A percentile compares a stretch with the other conserved stretches of the same genome.
These are phyloP conservation scores for Leavenworthia alabamica DNA, from an alignment of 345 rosid genomes.

Conservation along the genomic window DNA sequence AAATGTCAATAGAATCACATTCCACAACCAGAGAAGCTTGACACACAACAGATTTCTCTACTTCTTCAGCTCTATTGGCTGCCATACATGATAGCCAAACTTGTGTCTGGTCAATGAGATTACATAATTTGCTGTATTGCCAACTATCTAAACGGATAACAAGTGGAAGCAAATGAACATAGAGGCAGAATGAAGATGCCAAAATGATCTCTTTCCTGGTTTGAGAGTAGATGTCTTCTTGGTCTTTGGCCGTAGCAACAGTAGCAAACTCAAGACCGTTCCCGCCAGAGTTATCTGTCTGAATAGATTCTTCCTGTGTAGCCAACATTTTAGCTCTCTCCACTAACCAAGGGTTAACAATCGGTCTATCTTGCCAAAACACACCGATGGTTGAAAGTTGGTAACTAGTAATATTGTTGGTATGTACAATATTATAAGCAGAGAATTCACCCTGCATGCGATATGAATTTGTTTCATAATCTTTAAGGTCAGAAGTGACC, in stretches of 20 bases:
- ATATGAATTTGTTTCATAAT: conserved; percentile 27
- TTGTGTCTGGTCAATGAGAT: conserved; percentile 46
- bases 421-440: conserved; percentile 49
- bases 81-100: conserved; percentile 37
- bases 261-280: conserved; percentile 68
- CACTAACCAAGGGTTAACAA: conserved; percentile 58
- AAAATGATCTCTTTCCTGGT: conserved; percentile 53
- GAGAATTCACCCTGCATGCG: conserved; percentile 34
- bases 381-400: conserved; percentile 53
- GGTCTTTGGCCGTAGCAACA: conserved; percentile 46
- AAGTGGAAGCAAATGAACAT: conserved; percentile 47
- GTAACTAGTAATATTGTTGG: conserved; percentile 36
- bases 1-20: conserved; percentile 66
- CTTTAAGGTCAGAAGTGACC: conserved; percentile 41
- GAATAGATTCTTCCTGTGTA: conserved; percentile 46
- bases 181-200: conserved; percentile 60
- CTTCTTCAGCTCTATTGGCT: conserved; percentile 23
- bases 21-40: conserved; percentile 67
- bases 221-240: conserved; percentile 47
- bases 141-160: conserved; percentile 40
- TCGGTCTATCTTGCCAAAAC: conserved; percentile 68
- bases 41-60: conserved; percentile 27
- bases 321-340: conserved; percentile 74
- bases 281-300: conserved; percentile 38
- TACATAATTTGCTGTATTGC: conserved; percentile 39